Evolutionary conservation across 495 filamentous ascomycete species (phyloP), one percentile per base, ranked within the genome.

Genomic region (Aspergillus carlsbadensis): DNA sequence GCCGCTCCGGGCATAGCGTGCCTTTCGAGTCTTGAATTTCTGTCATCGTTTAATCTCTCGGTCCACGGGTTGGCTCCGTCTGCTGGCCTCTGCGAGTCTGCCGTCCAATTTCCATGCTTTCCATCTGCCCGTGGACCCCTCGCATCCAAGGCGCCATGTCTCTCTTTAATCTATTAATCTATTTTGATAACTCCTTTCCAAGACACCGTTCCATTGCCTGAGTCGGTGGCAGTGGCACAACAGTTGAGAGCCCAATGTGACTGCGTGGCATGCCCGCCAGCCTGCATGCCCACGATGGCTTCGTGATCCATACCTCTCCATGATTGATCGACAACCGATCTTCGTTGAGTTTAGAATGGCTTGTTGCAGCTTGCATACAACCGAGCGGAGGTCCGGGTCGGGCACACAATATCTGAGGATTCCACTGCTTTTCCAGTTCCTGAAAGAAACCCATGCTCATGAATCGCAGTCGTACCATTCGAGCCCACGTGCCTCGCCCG

Each of bases 191-290:
- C 26, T 24, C 18, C n/a, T 33, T 22, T 36, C 17, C 15, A 34
- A 13, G 3, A 18, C 20, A 21, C 15, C 21, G 31, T 50, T 34
- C 34, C 20, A 34, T 15, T 24, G 33, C 47, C 46, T 17, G 31
- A 49, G n/a, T 22, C 5, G 34, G 47, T 50, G 47, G 47, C 47
- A 50, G 47, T 50, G 47, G 47, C 47, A 50, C 47, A 26, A 39
- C 20, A 39, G 17, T 10, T 21, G 10, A 11, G 18, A 50, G 47
- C 47, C 47, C 21, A 50, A 50, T 50, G 47, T 50, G 47, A 50
- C 47, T 5, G 7, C 26, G 21, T 21, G 20, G 7, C 26, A 13
- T 21, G 20, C 20, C 21, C 18, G 14, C 47, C 13, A 14, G 10
- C 34, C 10, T 50, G 35, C 29, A 34, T 35, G 41, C 5, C 39